Evolutionary conservation across 2,329 filamentous ascomycete species (phyloP).

Genomic region (Aotearoamyces nothofagi): DNA sequence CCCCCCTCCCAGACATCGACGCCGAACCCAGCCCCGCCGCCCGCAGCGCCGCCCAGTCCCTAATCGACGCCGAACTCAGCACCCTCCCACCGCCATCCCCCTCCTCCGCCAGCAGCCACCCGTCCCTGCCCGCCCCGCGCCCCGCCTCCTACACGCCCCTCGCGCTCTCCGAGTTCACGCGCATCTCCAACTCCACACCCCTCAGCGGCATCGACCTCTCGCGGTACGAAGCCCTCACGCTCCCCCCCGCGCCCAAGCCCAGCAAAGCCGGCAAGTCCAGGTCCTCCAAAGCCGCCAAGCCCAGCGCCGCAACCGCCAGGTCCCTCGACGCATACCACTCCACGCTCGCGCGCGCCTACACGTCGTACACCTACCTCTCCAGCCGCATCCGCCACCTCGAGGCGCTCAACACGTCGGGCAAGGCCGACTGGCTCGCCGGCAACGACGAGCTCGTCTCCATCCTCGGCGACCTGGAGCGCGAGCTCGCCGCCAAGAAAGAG

Average conservation of each 20-base stretch:
- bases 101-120: slow-evolving; percentile 38
- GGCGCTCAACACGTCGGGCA: slow-evolving; percentile 33
- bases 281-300: too few relatives aligned
- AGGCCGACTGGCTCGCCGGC: slow-evolving; percentile 80
- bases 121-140: slow-evolving; percentile 41
- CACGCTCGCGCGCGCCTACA: slow-evolving; percentile 32
- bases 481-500: slow-evolving; percentile 51
- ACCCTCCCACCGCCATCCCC: slow-evolving; percentile 19
- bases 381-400: slow-evolving; percentile 14
- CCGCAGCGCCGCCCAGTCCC: slow-evolving; percentile 49
- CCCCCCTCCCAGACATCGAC: slow-evolving; percentile 74
- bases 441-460: slow-evolving; percentile 71
- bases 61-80: slow-evolving; percentile 55
- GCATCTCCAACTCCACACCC: slow-evolving; percentile 44
- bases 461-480: slow-evolving; percentile 53
- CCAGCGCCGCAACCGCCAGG: too few relatives aligned
- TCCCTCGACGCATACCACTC: slow-evolving; percentile 21
- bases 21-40: slow-evolving; percentile 45
- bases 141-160: slow-evolving; percentile 45
- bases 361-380: slow-evolving; percentile 39
- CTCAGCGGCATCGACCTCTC: slow-evolving; percentile 54
- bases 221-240: slow-evolving; percentile 63
- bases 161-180: slow-evolving; percentile 52
- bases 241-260: too few relatives aligned
- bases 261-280: too few relatives aligned